A percentile compares a stretch with the other conserved stretches of the same genome.
These are phyloP conservation scores for Terana coerulea DNA, from an alignment of 768 basidiomycete genomes.

Conservation along the genomic window DNA sequence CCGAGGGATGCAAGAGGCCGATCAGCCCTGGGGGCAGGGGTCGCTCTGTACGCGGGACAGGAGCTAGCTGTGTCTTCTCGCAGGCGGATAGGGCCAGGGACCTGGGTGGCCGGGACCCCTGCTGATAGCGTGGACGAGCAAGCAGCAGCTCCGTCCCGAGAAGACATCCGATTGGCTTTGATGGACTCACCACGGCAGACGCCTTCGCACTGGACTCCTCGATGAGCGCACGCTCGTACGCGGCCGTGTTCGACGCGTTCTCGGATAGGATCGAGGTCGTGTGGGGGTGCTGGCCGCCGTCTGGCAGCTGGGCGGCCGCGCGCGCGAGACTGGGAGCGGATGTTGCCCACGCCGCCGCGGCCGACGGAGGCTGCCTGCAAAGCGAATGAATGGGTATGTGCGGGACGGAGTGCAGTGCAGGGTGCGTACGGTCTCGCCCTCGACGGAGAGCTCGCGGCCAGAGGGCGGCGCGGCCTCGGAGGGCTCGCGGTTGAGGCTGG, in stretches of 20 bases:
- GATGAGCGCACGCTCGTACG: constrained; percentile 39
- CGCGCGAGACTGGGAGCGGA: constrained; percentile 73
- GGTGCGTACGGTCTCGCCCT: constrained; percentile 34
- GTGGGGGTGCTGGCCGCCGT: constrained; percentile 18
- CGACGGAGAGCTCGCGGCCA: constrained; percentile 51
- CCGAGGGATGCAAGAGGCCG: neutral
- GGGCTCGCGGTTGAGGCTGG: constrained; percentile 33
- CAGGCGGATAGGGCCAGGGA: too few relatives aligned
- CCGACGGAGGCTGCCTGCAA: constrained; percentile 53
- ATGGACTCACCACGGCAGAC: constrained; percentile 7
- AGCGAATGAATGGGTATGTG: constrained; percentile 10
- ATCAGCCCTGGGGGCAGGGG: too few relatives aligned
- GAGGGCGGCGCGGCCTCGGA: constrained; percentile 56
- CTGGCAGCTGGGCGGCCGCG: constrained; percentile 11
- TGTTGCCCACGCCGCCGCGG: constrained; percentile 83
- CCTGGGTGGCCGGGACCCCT: too few relatives aligned
- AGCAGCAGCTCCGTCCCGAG: too few relatives aligned
- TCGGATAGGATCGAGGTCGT: constrained; percentile 27
- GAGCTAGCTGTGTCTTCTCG: too few relatives aligned
- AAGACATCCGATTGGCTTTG: constrained; percentile 8
- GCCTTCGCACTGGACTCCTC: constrained; percentile 26
- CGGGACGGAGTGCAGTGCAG: neutral
- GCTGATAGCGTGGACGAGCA: too few relatives aligned
- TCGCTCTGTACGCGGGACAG: too few relatives aligned
- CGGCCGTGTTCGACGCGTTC: constrained; percentile 15